Percentiles rank a stretch among this genome's conserved stretches.
phyloP scores from a whole-genome alignment of 2,329 filamentous ascomycete genomes.

The Tolypocladium paradoxum region DNA sequence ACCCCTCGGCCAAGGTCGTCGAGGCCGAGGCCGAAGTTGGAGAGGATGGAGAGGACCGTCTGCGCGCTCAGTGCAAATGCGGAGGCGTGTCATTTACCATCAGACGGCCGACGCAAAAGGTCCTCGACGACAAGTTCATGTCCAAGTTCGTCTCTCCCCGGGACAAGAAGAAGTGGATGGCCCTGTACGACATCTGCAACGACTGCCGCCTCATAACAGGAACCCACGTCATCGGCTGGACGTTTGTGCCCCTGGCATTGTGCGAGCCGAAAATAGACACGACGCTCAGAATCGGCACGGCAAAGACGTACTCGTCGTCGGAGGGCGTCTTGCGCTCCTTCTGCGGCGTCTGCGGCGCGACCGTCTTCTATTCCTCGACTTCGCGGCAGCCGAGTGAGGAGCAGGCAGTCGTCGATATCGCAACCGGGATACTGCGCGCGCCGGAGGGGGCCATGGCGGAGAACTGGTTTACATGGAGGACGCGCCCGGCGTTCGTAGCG shows the following conservation, averaged over 20 bases:
- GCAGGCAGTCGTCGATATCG: slow-evolving; percentile 28
- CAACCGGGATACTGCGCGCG: slow-evolving; percentile 32
- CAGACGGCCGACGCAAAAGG: slow-evolving; percentile 22
- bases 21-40: slow-evolving; percentile 20
- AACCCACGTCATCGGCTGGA: slow-evolving; percentile 31
- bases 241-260: slow-evolving; percentile 25
- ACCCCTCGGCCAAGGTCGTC: slow-evolving; percentile 14
- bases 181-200: slow-evolving; percentile 27
- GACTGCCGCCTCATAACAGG: slow-evolving; percentile 34
- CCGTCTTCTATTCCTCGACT: slow-evolving; percentile 24
- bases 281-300: slow-evolving; percentile 29
- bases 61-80: slow-evolving; percentile 34
- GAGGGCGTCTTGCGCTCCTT: slow-evolving; percentile 29
- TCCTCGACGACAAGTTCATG: slow-evolving; percentile 18
- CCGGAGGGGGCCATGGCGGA: slow-evolving; percentile 32
- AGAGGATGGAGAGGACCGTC: slow-evolving; percentile 23
- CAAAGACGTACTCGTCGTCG: slow-evolving; percentile 31
- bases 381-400: slow-evolving; percentile 16
- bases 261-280: slow-evolving; percentile 25
- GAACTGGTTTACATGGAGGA: slow-evolving; percentile 36
- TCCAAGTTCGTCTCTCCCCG: slow-evolving; percentile 22
- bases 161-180: slow-evolving; percentile 31
- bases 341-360: slow-evolving; percentile 35
- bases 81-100: slow-evolving; percentile 36
- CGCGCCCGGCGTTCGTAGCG: slow-evolving; percentile 20